These are phyloP conservation scores for Phytophthora cajani DNA, from an alignment of 352 stramenopile genomes.

Conservation along the genomic window DNA sequence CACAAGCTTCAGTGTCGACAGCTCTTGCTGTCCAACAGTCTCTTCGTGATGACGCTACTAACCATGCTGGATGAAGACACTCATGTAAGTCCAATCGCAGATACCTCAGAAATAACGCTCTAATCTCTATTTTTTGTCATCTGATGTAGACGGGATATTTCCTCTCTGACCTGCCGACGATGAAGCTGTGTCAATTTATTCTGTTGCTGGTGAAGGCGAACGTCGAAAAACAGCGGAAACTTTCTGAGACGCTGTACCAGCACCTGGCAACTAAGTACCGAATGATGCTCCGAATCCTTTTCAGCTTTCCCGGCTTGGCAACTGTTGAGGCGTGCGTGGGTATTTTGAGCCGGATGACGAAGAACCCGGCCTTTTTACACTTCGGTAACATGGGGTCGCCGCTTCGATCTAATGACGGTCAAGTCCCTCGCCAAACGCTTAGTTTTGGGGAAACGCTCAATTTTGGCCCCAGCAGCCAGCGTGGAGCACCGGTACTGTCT, in stretches of 20 bases:
- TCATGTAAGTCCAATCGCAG: constrained; percentile 41
- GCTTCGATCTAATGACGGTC: constrained; percentile 51
- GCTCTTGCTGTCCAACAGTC: constrained; percentile 66
- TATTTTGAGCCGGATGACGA: constrained; percentile 81
- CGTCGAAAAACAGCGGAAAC: constrained; percentile 64
- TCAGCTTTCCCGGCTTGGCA: constrained; percentile 70
- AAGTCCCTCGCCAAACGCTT: constrained; percentile 57
- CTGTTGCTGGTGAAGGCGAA: constrained; percentile 70
- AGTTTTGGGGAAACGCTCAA: constrained; percentile 70
- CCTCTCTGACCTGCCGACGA: constrained; percentile 75
- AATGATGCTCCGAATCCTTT: constrained; percentile 83
- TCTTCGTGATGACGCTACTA: constrained; percentile 68
- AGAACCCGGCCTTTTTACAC: constrained; percentile 64
- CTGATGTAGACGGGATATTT: constrained; percentile 55
- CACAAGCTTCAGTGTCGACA: constrained; percentile 65
- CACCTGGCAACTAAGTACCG: constrained; percentile 74
- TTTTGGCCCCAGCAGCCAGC: constrained; percentile 44
- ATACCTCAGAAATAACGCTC: neutral
- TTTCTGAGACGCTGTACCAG: constrained; percentile 74
- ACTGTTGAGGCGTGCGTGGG: constrained; percentile 80
- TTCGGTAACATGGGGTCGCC: constrained; percentile 62
- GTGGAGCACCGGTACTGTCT: constrained; percentile 23
- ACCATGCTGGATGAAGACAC: constrained; percentile 77
- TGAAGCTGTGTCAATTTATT: constrained; percentile 83
- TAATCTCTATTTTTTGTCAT: constrained; percentile 18